Percentiles rank a stretch among this genome's conserved stretches.
Evolutionary conservation across 148 eudicot species (phyloP).

Genomic region (Cornus suecica): DNA sequence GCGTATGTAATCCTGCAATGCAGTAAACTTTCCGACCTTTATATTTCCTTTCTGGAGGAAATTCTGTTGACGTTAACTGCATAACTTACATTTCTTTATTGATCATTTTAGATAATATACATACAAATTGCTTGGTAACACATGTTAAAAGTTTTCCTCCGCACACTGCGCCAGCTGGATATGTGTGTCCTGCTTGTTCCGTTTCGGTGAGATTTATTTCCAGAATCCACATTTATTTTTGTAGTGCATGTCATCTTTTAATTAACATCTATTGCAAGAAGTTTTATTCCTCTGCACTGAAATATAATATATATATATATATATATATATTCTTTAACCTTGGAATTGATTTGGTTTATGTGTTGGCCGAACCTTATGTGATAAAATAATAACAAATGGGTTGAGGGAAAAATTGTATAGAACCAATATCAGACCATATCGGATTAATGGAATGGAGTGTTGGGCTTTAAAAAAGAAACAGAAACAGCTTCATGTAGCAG

Average conservation of each 20-base stretch:
- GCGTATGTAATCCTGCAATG: constrained; percentile 57
- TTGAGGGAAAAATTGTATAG: too few species aligned
- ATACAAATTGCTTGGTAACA: constrained; percentile 85
- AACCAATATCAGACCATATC: too few species aligned
- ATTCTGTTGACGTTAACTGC: constrained; percentile 4
- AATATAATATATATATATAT: background rate
- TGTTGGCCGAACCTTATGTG: background rate
- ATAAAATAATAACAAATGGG: too few species aligned
- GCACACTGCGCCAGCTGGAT: constrained; percentile 97
- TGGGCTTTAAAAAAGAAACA: too few species aligned
- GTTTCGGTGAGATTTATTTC: constrained; percentile 54
- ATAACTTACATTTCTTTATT: constrained; percentile 5
- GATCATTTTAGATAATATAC: constrained; percentile 66
- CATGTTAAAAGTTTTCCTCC: constrained; percentile 82
- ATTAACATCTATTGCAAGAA: background rate
- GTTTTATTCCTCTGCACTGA: background rate
- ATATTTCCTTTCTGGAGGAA: background rate
- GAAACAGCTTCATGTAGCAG: too few species aligned
- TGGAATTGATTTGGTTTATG: background rate
- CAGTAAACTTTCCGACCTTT: background rate
- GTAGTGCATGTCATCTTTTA: background rate
- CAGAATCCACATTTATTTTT: background rate
- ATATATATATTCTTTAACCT: background rate
- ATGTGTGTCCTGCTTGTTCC: constrained; percentile 82
- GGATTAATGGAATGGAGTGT: too few species aligned